A percentile compares a stretch with the other conserved stretches of the same genome.
Evolutionary conservation across 768 basidiomycete species (phyloP).

Genomic region (Amanita exitialis): DNA sequence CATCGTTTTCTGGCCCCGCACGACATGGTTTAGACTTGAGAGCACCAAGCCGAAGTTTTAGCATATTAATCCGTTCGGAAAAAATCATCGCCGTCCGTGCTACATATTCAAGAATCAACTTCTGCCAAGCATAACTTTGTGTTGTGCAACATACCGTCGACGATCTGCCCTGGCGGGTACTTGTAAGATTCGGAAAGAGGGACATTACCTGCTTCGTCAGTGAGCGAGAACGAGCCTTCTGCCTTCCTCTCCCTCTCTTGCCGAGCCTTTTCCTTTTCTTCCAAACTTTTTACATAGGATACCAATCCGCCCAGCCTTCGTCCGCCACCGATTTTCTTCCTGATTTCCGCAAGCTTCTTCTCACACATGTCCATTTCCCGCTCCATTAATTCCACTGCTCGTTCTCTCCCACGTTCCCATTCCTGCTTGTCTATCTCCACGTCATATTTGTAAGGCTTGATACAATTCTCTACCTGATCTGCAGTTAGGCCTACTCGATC

Average conservation of each 20-base stretch:
- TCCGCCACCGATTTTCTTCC: slow-evolving; percentile 81
- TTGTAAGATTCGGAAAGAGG: slow-evolving; percentile 66
- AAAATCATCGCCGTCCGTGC: slow-evolving; percentile 91
- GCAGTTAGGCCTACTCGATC: slow-evolving; percentile 92
- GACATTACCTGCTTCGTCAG: slow-evolving; percentile 27
- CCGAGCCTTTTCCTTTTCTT: slow-evolving; percentile 50
- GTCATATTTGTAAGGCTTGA: slow-evolving; percentile 99
- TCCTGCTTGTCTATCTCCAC: slow-evolving; percentile 90
- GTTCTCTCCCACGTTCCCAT: slow-evolving; percentile 79
- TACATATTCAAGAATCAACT: slow-evolving; percentile 17
- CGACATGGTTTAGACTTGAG: slow-evolving; percentile 86
- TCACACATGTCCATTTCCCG: slow-evolving; percentile 82
- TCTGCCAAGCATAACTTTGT: background rate
- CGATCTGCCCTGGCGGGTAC: slow-evolving; percentile 84
- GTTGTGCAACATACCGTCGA: slow-evolving; percentile 61
- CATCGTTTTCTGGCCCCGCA: slow-evolving; percentile 78
- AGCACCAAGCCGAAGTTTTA: slow-evolving; percentile 80
- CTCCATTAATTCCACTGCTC: slow-evolving; percentile 72
- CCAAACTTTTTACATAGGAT: slow-evolving; percentile 70
- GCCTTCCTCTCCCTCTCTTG: slow-evolving; percentile 37
- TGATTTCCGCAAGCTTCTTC: slow-evolving; percentile 75
- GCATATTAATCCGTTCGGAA: slow-evolving; percentile 65
- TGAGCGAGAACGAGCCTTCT: slow-evolving; percentile 11
- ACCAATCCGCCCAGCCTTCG: slow-evolving; percentile 71
- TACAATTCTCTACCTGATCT: slow-evolving; percentile 98